Conservation (phyloP, 768 basidiomycete genomes). For the Leucosporidium yakuticum region DNA sequence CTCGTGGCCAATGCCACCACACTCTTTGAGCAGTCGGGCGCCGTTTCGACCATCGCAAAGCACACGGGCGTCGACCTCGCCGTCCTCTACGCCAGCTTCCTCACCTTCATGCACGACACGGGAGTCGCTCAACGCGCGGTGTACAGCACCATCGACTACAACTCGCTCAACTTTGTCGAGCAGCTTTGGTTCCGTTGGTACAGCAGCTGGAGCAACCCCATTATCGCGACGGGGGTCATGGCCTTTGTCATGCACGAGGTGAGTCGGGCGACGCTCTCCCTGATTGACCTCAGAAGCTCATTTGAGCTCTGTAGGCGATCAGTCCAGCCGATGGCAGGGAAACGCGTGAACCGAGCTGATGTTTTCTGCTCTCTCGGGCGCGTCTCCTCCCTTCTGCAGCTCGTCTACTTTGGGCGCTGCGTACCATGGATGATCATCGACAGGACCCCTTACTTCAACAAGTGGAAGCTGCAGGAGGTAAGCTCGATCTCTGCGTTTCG, state of each 20-base stretch:
- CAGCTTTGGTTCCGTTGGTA: conserved; percentile 74
- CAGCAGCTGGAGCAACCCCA: conserved; percentile 73
- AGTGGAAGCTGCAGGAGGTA: conserved; percentile 84
- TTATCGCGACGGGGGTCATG: conserved; percentile 86
- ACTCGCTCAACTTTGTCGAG: not conserved
- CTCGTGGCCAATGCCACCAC: no score
- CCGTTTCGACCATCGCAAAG: no score
- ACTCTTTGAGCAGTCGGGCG: no score
- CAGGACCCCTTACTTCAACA: conserved; percentile 79
- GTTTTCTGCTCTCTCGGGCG: not conserved
- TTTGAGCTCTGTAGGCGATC: not conserved
- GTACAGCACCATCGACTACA: no score
- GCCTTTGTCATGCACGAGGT: conserved; percentile 92
- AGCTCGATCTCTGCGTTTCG: conserved; percentile 28
- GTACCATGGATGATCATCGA: conserved; percentile 95
- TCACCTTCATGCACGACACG: no score
- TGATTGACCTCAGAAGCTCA: not conserved
- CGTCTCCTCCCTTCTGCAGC: conserved; percentile 6
- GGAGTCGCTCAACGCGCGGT: no score
- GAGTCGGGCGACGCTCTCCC: conserved; percentile 39
- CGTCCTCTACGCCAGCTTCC: no score
- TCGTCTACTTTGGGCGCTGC: conserved; percentile 92
- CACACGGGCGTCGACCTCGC: conserved; percentile 1
- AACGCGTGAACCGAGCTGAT: not conserved
- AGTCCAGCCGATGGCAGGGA: not conserved